Base-by-base conservation (phyloP, 129 eudicot species). In the Tagetes patula region DNA sequence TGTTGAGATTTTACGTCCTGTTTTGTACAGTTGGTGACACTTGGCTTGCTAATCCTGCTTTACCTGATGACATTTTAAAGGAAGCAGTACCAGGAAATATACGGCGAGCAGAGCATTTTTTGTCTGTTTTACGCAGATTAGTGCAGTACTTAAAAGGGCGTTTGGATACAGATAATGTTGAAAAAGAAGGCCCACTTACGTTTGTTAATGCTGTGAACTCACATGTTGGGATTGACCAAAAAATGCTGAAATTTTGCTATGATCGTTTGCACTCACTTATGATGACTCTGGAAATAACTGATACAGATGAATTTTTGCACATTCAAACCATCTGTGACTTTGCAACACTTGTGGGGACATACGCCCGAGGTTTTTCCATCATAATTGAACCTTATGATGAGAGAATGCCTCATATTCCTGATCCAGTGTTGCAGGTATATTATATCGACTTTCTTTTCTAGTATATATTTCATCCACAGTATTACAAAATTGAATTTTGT, bases 371-470 rank as follows among this genome's bases (percentile, higher is more conserved):
- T 8, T 95, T 95, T 83, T 95, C 99, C 4, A 95, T 95, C 60
- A 95, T 95, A 31, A 90, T 90, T 67, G 99, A 95, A 77, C 99
- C 99, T 53, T 95, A 79, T 55, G 99, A 95, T 72, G 99, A 90
- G 84, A 86, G 99, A 82, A 95, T 90, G 99, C 99, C 99, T 8
- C 94, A 95, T 77, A 88, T 90, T 70, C 99, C 99, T 54, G 99
- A 95, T 72, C 99, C 99, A n/a, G 91, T 95, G 9, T 85, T 95
- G 82, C 99, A 95, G 99, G 99, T 91, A 68, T 67, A 52, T 41
- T 43, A 40, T 13, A 68, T 2, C 14, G 8, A 10, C 46, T 71
- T 78, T 33, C 67, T 52, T 42, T 39, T 78, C 8, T 33, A 32
- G 55, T 50, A 39, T 48, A 13, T n/a, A n/a, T 71, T 47, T 49